Evolutionary conservation across 139 green algal species (phyloP), one percentile per base, ranked within the genome.

Genomic region (Yamagishiella unicocca): DNA sequence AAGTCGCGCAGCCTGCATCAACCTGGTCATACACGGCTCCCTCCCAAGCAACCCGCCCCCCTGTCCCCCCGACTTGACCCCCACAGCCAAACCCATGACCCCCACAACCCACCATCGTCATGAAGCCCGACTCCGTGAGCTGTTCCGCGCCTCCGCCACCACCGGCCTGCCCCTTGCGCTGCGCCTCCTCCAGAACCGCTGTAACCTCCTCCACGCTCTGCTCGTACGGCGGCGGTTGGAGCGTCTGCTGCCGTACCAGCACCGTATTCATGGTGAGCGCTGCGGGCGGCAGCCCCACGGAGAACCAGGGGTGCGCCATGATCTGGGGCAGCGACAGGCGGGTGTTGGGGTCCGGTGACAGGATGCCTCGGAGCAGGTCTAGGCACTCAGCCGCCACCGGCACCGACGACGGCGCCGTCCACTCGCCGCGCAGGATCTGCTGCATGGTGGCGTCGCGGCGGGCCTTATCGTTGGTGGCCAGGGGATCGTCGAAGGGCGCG

Each of bases 401-500:
- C 17, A 87, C 27, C 33, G 64, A 78, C 27, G 67, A 2, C 24
- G 78, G 68, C n/a, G 68, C n/a, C 2, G 27, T 80, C 67, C 87
- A 93, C 81, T 93, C 84, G 84, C 88, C 88, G 61, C 82, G 82
- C 22, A 91, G 58, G 66, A 94, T 94, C 67, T 90, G 88, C 80
- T 89, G 66, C 88, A 94, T 91, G 85, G 91, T 92, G 33, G 68
- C 87, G 25, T 89, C 81, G 79, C 64, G 64, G 12, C 55, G 82
- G 29, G 40, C 71, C 45, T 76, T 78, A 40, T 87, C 73, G 35
- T n/a, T 73, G 67, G 80, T 58, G 70, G 88, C 82, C 35, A 85
- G 84, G 17, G 94, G 91, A 66, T 91, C 86, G 82, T 99, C 97
- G 90, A 99, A 99, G 6, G 98, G 98, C 79, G 99, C 99, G 31